Conservation (phyloP, 306 rosid genomes). For the Senna siamea region DNA sequence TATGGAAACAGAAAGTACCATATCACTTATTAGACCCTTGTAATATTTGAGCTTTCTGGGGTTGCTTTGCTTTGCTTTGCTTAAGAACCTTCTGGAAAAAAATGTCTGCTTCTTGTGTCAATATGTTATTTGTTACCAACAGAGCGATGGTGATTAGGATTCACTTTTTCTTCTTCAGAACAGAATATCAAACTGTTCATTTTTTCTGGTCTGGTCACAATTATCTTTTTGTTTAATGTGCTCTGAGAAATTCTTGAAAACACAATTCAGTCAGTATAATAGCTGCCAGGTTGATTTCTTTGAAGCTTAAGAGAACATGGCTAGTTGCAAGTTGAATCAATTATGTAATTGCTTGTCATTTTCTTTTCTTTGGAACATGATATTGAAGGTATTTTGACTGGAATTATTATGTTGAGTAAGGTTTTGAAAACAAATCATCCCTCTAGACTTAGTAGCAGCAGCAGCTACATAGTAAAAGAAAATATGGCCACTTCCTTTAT, state of each 20-base stretch:
- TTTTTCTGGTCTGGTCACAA: not conserved
- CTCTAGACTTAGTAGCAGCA: not conserved
- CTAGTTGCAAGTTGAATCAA: not conserved
- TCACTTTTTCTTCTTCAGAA: not conserved
- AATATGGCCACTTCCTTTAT: constrained; percentile 4
- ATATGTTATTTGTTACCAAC: not conserved
- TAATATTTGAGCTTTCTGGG: not conserved
- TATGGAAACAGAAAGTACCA: not conserved
- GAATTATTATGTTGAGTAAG: not conserved
- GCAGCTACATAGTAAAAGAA: not conserved
- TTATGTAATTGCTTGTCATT: not conserved
- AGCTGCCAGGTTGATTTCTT: not conserved
- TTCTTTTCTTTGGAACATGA: not conserved
- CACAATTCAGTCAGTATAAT: not conserved
- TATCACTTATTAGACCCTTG: not conserved
- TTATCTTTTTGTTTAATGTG: not conserved
- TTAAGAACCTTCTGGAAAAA: not conserved
- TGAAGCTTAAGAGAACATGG: not conserved
- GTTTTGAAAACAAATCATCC: not conserved
- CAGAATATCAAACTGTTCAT: not conserved
- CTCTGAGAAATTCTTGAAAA: not conserved
- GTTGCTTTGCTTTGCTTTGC: not conserved
- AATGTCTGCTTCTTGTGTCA: not conserved
- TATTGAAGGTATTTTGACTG: not conserved
- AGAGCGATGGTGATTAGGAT: not conserved